Evolutionary conservation across 495 filamentous ascomycete genomes (phyloP), one percentile per base, ranked within the genome.

Genomic region (Friedmanniomyces simplex): DNA sequence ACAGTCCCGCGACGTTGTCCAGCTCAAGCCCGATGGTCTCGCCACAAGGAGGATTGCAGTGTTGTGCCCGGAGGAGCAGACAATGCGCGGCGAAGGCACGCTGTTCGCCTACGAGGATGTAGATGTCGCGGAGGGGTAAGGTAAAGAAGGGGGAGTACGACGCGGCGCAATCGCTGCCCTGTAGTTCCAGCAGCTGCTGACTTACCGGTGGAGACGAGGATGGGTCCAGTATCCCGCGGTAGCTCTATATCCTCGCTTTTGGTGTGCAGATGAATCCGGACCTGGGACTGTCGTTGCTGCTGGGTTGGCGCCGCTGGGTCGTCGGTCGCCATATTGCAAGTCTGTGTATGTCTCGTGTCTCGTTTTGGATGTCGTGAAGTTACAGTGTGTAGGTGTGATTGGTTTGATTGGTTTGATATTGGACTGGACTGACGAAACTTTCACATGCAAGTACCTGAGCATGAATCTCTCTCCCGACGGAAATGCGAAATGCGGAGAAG

Each of bases 131-230:
- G 28, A 10, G 10, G 28, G 28, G 10, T 3, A 32, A 32, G 10
- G n/a, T n/a, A 32, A 10, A 32, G 28, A 32, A 32, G 3, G 28
- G 28, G 3, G 10, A 3, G 10, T 32, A 10, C 28, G 28, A 32
- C 28, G 28, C 28, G 28, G 28, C 28, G 3, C 28, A n/a, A n/a
- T n/a, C n/a, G n/a, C n/a, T n/a, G n/a, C n/a, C n/a, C n/a, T n/a
- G n/a, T n/a, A n/a, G n/a, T n/a, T n/a, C n/a, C n/a, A n/a, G n/a
- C 22, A 45, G 22, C 34, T 43, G 26, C 12, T n/a, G 18, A 66
- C 73, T 72, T 76, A 84, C 82, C 74, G 7, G 82, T 85, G 18
- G 83, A 77, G 54, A 85, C 80, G 36, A 85, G 73, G 59, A 86
- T 81, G 24, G 80, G 76, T 28, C 81, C 79, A 52, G 79, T 77